Base-by-base conservation (phyloP, 1,139 yeast genomes). In the Trichomonascaceae sp. region DNA sequence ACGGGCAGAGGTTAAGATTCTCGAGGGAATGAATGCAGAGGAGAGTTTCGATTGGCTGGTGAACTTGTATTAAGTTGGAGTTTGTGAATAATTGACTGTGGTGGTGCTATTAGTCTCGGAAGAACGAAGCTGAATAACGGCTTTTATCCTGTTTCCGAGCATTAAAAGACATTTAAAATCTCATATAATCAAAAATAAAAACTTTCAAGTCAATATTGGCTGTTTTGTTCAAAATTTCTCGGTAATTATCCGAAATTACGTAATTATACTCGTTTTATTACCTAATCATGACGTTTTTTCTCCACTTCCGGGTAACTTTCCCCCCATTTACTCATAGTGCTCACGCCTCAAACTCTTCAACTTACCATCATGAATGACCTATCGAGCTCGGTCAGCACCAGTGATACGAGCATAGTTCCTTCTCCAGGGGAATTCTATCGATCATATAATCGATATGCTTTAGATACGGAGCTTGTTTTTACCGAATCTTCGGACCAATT, bases 381-480 rank as follows among this genome's bases (percentile, higher is more conserved):
- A 13, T 45, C 47, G 2, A 45, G 47, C 47, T 45, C 47, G 18
- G 47, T 27, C 27, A 45, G 30, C 47, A 45, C 47, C 15, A 22
- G 36, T 13, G 47, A 22, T 10, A 45, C 47, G 30, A 22, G 36
- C 19, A 22, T 45, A 2, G 32, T 45, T 3, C 19, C 30, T 3
- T 45, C 47, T 12, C 47, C 47, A 22, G 24, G 18, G 5, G 47
- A 22, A 9, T 20, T 45, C n/a, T 15, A 24, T 15, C 47, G 24
- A 2, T 38, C 43, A 32, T 19, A 47, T 30, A 18, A 49, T 47
- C 30, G 36, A 45, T 71, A 67, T 58, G 63, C 72, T 36, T 54
- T 86, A 50, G 90, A 86, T 63, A 89, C 96, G 2, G 87, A 87
- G 64, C 77, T 89, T 56, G 96, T 89, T 32, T 79, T 79, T 61